Base-by-base conservation (phyloP, 2,329 filamentous ascomycete species). In the Diplocarpon rosae region DNA sequence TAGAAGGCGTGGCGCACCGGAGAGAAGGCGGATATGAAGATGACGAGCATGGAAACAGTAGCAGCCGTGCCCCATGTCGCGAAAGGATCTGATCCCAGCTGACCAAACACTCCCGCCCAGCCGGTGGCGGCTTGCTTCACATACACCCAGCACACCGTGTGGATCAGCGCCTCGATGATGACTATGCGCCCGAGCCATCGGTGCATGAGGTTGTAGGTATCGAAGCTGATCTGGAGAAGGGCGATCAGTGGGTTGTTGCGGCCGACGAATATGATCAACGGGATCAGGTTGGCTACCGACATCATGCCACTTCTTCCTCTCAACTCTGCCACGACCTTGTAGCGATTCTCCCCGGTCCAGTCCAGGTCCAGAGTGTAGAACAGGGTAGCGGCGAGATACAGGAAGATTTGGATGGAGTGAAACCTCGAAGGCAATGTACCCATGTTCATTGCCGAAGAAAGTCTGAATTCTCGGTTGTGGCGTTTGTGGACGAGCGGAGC, bases 1-100 rank as follows among this genome's bases (percentile, higher is more conserved):
- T 98, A 98, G 62, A 95, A 95, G 32, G 89, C 88, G 64, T 95
- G 90, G 49, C 92, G 81, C 41, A 98, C 61, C 0, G 88, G 83
- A 2, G 87, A 90, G 43, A 84, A 68, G 9, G 87, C 82, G 24
- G 82, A 69, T 41, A 94, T 58, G 43, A 84, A 59, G 37, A 96
- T 69, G 36, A 84, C 61, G 33, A 76, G 56, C 60, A 95, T 75
- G 31, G 75, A 72, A 39, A 75, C 62, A 1, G 69, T 73, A 37
- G 73, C 80, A 20, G 80, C 66, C 57, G 77, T 72, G 35, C 82
- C 83, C 31, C 67, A 81, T 27, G 66, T 63, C 48, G 86, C 78
- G 58, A 88, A 90, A 11, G 69, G 66, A 54, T 79, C 75, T 43
- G 69, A 66, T 10, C 67, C 49, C 4, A 88, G 65, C 52, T 69